Conservation (phyloP, 2,329 filamentous ascomycete genomes). For the Diplodia mutila region DNA sequence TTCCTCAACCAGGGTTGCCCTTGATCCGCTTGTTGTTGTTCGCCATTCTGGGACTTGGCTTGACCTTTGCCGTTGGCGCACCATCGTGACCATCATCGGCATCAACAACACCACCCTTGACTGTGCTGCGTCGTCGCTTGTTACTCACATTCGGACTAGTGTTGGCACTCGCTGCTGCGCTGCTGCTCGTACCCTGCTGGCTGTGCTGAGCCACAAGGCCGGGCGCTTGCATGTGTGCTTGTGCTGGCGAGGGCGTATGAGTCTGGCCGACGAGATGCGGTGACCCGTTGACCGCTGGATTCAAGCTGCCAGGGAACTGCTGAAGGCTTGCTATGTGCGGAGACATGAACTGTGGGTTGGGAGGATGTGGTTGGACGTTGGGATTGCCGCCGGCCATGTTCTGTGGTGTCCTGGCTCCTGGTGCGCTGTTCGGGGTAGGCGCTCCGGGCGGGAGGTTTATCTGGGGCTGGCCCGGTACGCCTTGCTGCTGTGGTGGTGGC, state of each 20-base stretch:
- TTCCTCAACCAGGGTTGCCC: conserved; percentile 23
- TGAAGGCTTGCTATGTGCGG: conserved; percentile 59
- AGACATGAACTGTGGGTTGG: conserved; percentile 57
- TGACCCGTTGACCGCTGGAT: conserved; percentile 55
- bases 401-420: conserved; percentile 39
- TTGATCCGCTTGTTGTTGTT: conserved; percentile 41
- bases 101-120: conserved; percentile 55
- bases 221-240: conserved; percentile 40
- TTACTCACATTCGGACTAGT: conserved; percentile 65
- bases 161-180: conserved; percentile 59
- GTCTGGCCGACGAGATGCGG: conserved; percentile 46
- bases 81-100: conserved; percentile 52
- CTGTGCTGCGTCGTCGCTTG: conserved; percentile 64
- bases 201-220: conserved; percentile 61
- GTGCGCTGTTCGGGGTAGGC: conserved; percentile 32
- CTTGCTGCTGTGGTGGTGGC: conserved; percentile 27
- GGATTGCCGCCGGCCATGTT: conserved; percentile 33
- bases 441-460: conserved; percentile 32
- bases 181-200: conserved; percentile 61
- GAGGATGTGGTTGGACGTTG: conserved; percentile 31
- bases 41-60: conserved; percentile 51
- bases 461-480: conserved; percentile 24
- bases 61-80: conserved; percentile 51
- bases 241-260: conserved; percentile 52
- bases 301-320: conserved; percentile 47